Evolutionary conservation across 176 grass and related monocot species (phyloP), one percentile per base, ranked within the genome.

Genomic region (Avena atlantica): DNA sequence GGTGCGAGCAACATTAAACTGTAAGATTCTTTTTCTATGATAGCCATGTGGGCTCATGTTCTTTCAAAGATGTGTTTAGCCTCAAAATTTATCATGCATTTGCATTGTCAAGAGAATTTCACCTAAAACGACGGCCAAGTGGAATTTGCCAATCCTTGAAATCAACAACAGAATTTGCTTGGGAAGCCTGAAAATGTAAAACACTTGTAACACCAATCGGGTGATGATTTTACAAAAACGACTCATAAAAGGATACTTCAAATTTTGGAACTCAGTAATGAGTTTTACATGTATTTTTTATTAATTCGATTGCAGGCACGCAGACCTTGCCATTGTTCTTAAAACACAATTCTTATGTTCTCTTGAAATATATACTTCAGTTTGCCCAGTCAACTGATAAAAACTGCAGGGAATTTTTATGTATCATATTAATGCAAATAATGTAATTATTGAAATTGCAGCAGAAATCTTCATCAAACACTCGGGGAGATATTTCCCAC

Each of bases 91-190:
- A 42, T 57, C 7, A 2, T 57, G 19, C 19, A 13, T 37, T 37
- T 15, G 50, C 25, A 23, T 47, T 36, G 55, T n/a, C 14, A 49
- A 57, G 2, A 37, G 10, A 4, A 4, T 80, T 52, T 86, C n/a
- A 95, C 93, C 90, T 95, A 80, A 95, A 95, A 48, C 88, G 81
- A 3, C 93, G 90, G 37, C 93, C 93, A 75, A 92, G 93, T 79
- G 93, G 88, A 87, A 92, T 92, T 81, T 95, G 93, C 90, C 93
- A 92, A 66, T 95, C 93, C 88, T 92, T 95, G 86, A 92, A 95
- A 92, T 95, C 93, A 70, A 95, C 50, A 78, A 95, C 90, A 81
- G 90, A 59, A 79, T 85, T 92, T 87, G 50, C 69, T 87, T 92
- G 51, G 3, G 93, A 95, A 58, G 76, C 93, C 93, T 95, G 56